A percentile compares a stretch with the other conserved stretches of the same genome.
phyloP scores from a whole-genome alignment of 306 rosid genomes.

The Lupinus albus region DNA sequence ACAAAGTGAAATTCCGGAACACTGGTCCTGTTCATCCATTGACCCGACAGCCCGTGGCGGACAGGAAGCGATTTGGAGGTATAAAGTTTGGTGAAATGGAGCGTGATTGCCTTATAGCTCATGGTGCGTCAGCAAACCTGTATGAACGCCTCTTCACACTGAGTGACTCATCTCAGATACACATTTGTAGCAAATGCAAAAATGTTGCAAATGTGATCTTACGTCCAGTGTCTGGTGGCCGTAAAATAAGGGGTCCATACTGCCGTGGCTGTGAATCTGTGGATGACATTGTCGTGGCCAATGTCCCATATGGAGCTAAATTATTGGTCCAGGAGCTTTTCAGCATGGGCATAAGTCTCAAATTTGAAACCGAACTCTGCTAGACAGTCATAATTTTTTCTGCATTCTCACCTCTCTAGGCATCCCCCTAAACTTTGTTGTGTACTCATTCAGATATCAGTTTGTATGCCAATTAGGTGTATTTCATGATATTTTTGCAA shows the following conservation, averaged over 20 bases:
- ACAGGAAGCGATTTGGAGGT: slow-evolving; percentile 93
- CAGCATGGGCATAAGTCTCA: slow-evolving; percentile 89
- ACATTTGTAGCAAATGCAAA: slow-evolving; percentile 74
- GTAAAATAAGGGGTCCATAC: slow-evolving; percentile 83
- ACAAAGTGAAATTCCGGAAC: slow-evolving; percentile 90
- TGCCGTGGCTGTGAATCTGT: slow-evolving; percentile 77
- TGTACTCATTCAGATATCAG: slow-evolving; percentile 35
- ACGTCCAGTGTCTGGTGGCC: slow-evolving; percentile 72
- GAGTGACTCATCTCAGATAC: slow-evolving; percentile 82
- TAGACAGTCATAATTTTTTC: slow-evolving; percentile 33
- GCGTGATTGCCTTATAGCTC: slow-evolving; percentile 94
- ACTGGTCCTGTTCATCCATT: slow-evolving; percentile 97
- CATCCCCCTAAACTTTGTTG: background rate
- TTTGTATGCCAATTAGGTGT: slow-evolving; percentile 20
- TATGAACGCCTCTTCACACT: slow-evolving; percentile 94
- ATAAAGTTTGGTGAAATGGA: slow-evolving; percentile 99
- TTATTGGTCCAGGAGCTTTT: slow-evolving; percentile 88
- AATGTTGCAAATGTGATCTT: slow-evolving; percentile 74
- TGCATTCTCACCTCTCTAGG: background rate
- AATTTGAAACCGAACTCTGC: slow-evolving; percentile 73
- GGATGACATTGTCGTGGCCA: slow-evolving; percentile 72
- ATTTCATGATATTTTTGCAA: slow-evolving; percentile 1
- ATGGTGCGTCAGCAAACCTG: slow-evolving; percentile 93
- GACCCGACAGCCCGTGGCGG: slow-evolving; percentile 96
- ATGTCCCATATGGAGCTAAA: slow-evolving; percentile 92